phyloP scores from a whole-genome alignment of 176 grass and related monocot species.

The Carex kokanica region DNA sequence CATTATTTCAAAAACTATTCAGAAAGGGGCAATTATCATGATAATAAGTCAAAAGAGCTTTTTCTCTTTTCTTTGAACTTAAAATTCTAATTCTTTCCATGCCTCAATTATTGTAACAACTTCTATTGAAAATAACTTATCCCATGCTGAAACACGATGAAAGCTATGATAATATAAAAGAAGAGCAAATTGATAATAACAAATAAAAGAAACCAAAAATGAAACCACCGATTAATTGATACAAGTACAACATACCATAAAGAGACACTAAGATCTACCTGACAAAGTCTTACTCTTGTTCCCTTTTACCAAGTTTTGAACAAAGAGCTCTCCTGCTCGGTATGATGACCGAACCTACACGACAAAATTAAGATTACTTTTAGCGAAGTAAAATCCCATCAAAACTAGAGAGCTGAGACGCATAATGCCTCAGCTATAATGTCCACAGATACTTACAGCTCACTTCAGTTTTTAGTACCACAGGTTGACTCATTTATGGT shows the following conservation, averaged over 20 bases:
- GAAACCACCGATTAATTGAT: neutral
- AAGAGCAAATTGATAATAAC: neutral
- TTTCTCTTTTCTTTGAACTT: constrained; percentile 12
- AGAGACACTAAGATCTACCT: constrained; percentile 25
- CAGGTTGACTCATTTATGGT: neutral
- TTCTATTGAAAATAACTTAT: constrained; percentile 6
- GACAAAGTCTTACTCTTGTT: constrained; percentile 32
- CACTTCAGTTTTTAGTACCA: neutral
- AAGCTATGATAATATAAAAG: neutral
- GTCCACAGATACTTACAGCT: neutral
- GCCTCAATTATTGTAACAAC: neutral
- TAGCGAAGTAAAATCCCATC: constrained; percentile 8
- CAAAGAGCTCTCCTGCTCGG: constrained; percentile 85
- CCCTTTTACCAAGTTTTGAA: constrained; percentile 74
- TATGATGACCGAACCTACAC: constrained; percentile 86
- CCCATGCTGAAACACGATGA: constrained; percentile 8
- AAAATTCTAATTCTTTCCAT: neutral
- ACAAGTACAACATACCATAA: neutral
- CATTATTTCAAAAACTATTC: neutral
- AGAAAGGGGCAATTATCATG: neutral
- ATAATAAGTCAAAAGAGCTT: neutral
- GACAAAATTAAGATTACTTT: constrained; percentile 14
- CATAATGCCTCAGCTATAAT: neutral
- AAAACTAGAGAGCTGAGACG: neutral
- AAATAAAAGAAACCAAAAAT: constrained; percentile 14